A percentile compares a stretch with the other conserved stretches of the same genome.
phyloP scores from a whole-genome alignment of 2,329 filamentous ascomycete genomes.

The Scolecobasidium constrictum region DNA sequence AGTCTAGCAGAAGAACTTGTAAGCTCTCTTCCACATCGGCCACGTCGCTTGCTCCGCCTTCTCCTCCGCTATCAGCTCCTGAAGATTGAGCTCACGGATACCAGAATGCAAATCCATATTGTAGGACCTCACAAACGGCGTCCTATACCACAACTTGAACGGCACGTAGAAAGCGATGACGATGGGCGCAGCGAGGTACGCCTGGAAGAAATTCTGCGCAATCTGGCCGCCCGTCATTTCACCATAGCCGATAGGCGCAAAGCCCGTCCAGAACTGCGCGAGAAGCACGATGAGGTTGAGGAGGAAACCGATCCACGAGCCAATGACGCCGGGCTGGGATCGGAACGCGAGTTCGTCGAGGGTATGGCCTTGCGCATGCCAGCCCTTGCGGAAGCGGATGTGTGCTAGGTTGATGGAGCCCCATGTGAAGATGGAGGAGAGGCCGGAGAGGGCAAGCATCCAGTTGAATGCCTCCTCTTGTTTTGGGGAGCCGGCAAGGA shows the following conservation, averaged over 20 bases:
- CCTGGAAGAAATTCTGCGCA: conserved; percentile 60
- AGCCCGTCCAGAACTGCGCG: conserved; percentile 81
- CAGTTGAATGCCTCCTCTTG: conserved; percentile 45
- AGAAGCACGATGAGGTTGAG: conserved; percentile 68
- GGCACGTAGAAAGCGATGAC: conserved; percentile 55
- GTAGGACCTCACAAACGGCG: conserved; percentile 51
- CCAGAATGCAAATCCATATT: conserved; percentile 87
- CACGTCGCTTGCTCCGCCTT: conserved; percentile 57
- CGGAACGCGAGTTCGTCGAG: conserved; percentile 70
- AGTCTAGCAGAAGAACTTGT: conserved; percentile 66
- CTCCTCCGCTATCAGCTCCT: conserved; percentile 70
- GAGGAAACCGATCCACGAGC: conserved; percentile 61
- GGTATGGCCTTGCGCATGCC: conserved; percentile 49
- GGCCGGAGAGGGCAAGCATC: conserved; percentile 60
- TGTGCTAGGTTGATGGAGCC: conserved; percentile 54
- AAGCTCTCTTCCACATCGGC: conserved; percentile 67
- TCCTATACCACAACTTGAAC: conserved; percentile 68
- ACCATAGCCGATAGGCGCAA: conserved; percentile 57
- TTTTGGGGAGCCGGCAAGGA: conserved; percentile 37
- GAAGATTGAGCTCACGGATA: conserved; percentile 72
- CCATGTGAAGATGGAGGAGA: conserved; percentile 68
- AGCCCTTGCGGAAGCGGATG: conserved; percentile 54
- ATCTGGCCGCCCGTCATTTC: conserved; percentile 34
- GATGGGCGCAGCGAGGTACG: conserved; percentile 60
- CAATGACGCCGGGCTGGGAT: conserved; percentile 66